These are phyloP conservation scores for Talaromyces trachyspermus DNA, from an alignment of 495 filamentous ascomycete genomes.

Conservation along the genomic window DNA sequence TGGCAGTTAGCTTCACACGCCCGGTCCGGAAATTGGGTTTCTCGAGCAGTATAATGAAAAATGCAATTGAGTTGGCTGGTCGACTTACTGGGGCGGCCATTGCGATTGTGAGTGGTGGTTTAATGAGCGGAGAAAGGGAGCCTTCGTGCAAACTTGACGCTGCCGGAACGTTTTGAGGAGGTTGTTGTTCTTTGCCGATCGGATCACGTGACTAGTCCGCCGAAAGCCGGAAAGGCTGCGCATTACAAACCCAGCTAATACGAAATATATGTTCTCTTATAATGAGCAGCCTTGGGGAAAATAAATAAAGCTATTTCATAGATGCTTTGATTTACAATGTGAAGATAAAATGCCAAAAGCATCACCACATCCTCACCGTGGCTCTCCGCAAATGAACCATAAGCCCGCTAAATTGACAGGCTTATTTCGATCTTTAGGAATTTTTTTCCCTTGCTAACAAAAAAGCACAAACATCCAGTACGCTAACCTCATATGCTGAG, in stretches of 20 bases:
- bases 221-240: neutral
- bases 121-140: constrained; percentile 35
- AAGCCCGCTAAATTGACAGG: too few relatives aligned
- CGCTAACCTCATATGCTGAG: constrained; percentile 70
- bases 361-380: too few relatives aligned
- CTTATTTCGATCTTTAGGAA: neutral
- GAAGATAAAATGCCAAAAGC: too few relatives aligned
- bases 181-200: constrained; percentile 23
- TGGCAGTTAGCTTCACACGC: constrained; percentile 8
- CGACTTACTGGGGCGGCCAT: constrained; percentile 85
- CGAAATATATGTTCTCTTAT: too few relatives aligned
- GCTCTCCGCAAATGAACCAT: too few relatives aligned
- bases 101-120: constrained; percentile 47
- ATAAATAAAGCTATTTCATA: too few relatives aligned
- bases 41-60: constrained; percentile 11
- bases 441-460: neutral
- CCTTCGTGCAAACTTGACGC: constrained; percentile 28
- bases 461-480: neutral
- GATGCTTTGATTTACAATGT: too few relatives aligned
- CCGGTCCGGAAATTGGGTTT: constrained; percentile 7
- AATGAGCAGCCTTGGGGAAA: too few relatives aligned
- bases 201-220: constrained; percentile 31
- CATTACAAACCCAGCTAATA: neutral
- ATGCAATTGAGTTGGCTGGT: constrained; percentile 14
- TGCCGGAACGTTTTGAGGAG: constrained; percentile 30